Conservation (phyloP, 352 stramenopile genomes). For the Phytophthora citrophthora region DNA sequence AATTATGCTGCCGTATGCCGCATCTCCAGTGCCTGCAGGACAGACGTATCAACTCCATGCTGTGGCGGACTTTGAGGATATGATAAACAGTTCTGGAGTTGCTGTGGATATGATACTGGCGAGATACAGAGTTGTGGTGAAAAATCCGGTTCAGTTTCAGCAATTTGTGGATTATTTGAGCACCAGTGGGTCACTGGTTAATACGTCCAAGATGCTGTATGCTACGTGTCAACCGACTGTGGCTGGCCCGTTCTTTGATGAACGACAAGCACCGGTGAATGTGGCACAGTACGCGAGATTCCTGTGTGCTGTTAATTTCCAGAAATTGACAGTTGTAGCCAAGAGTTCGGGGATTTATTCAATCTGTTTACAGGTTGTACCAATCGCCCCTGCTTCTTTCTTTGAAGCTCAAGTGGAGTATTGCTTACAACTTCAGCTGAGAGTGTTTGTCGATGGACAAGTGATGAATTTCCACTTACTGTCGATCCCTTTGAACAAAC, state of each 20-base stretch:
- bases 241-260: slow-evolving; percentile 19
- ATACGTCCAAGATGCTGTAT: slow-evolving; percentile 25
- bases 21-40: not conserved
- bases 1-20: slow-evolving; percentile 24
- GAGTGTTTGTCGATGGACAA: slow-evolving; percentile 27
- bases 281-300: slow-evolving; percentile 30
- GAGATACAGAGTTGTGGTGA: slow-evolving; percentile 25
- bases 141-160: slow-evolving; percentile 25
- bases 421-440: slow-evolving; percentile 36
- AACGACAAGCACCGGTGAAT: slow-evolving; percentile 2
- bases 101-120: slow-evolving; percentile 5
- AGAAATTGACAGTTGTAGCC: slow-evolving; percentile 25
- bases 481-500: slow-evolving; percentile 36
- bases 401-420: slow-evolving; percentile 33
- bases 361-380: slow-evolving; percentile 27
- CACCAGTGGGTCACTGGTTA: slow-evolving; percentile 21
- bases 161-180: slow-evolving; percentile 34
- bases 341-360: slow-evolving; percentile 17
- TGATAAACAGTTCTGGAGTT: slow-evolving; percentile 18
- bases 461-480: slow-evolving; percentile 31
- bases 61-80: slow-evolving; percentile 32
- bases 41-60: slow-evolving; percentile 23
- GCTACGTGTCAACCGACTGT: not conserved
- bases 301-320: slow-evolving; percentile 37
- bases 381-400: slow-evolving; percentile 20